A percentile compares a stretch with the other conserved stretches of the same genome.
phyloP scores from a whole-genome alignment of 345 rosid genomes.

The Citrus cavaleriei region DNA sequence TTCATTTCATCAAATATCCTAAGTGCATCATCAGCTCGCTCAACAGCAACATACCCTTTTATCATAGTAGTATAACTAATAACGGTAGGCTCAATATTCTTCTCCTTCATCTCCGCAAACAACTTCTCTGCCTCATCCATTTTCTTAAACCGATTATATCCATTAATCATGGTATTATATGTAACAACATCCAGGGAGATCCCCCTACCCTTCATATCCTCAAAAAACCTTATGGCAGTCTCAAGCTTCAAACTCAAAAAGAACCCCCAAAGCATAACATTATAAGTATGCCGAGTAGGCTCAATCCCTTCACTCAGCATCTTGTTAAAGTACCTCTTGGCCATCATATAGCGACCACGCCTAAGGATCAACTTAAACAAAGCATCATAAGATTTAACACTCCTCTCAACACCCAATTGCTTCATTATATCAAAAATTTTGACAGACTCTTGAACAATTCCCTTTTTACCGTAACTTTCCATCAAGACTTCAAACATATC shows the following conservation, averaged over 20 bases:
- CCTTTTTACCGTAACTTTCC: slow-evolving; percentile 78
- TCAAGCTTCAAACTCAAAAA: slow-evolving; percentile 64
- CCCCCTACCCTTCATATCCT: slow-evolving; percentile 72
- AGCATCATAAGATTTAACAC: slow-evolving; percentile 60
- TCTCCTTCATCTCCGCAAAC: slow-evolving; percentile 85
- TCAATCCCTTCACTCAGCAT: slow-evolving; percentile 77
- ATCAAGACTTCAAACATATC: slow-evolving; percentile 68
- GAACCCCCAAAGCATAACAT: slow-evolving; percentile 85
- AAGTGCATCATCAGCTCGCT: slow-evolving; percentile 61
- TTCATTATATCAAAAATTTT: slow-evolving; percentile 73
- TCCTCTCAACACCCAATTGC: slow-evolving; percentile 76
- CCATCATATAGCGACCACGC: slow-evolving; percentile 91
- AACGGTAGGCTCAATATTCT: slow-evolving; percentile 58
- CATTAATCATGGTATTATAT: slow-evolving; percentile 75
- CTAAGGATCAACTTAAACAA: slow-evolving; percentile 77
- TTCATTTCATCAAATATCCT: slow-evolving; percentile 83
- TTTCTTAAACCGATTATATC: slow-evolving; percentile 60
- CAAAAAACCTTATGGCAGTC: slow-evolving; percentile 72
- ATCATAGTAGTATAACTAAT: slow-evolving; percentile 86
- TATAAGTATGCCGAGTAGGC: slow-evolving; percentile 75
- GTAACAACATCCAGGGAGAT: slow-evolving; percentile 66
- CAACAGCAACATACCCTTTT: slow-evolving; percentile 66
- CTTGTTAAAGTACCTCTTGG: slow-evolving; percentile 72
- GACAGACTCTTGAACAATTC: slow-evolving; percentile 87
- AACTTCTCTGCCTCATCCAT: slow-evolving; percentile 82